Percentiles rank a stretch among this genome's conserved stretches.
These are phyloP conservation scores for Paraphoma sp. DNA, from an alignment of 2,329 filamentous ascomycete species.

Conservation along the genomic window DNA sequence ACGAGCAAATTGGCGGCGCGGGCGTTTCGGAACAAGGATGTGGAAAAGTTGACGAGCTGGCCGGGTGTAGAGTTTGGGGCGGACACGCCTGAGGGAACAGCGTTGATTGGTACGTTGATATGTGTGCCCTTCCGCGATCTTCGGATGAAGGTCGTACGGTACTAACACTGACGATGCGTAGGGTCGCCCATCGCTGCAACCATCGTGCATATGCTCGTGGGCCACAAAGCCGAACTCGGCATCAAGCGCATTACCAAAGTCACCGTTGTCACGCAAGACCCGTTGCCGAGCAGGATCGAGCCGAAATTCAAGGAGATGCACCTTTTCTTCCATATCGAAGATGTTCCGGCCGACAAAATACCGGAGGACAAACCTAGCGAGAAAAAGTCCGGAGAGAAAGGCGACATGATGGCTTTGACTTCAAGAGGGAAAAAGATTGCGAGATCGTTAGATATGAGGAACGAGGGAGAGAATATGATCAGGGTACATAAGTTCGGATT, in stretches of 20 bases:
- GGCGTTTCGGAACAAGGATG: neutral
- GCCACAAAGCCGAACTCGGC: neutral
- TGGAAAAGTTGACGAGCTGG: neutral
- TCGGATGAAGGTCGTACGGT: neutral
- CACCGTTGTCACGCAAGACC: neutral
- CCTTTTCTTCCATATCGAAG: slow-evolving; percentile 1
- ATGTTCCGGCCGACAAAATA: neutral
- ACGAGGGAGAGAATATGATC: neutral
- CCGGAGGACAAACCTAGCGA: neutral
- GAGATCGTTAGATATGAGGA: neutral
- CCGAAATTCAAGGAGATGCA: neutral
- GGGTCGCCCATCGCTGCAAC: neutral
- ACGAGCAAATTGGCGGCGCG: neutral
- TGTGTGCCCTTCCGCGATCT: neutral
- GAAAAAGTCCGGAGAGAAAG: neutral
- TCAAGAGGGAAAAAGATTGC: neutral
- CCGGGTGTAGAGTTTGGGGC: neutral
- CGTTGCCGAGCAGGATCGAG: neutral
- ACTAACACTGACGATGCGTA: neutral
- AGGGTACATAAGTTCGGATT: neutral
- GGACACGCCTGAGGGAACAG: neutral
- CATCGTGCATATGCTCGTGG: neutral
- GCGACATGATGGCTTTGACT: neutral
- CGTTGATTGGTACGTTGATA: neutral
- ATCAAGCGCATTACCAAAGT: neutral